These are phyloP conservation scores for Phytophthora fragariaefolia DNA, from an alignment of 352 stramenopile species.

Conservation along the genomic window DNA sequence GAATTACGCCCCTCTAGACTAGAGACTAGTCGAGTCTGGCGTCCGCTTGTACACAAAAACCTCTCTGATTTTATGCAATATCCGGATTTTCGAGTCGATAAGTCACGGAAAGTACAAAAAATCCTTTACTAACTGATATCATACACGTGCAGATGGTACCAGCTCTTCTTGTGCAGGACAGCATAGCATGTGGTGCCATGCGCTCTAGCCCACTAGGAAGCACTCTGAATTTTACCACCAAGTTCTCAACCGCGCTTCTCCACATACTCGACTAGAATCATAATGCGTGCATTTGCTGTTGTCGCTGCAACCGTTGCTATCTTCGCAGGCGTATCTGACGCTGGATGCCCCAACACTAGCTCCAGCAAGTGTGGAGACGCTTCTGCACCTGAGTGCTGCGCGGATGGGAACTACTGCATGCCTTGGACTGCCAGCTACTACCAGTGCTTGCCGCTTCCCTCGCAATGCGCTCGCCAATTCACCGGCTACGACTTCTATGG, in stretches of 20 bases:
- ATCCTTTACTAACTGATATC: slow-evolving; percentile 14
- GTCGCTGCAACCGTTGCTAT: slow-evolving; percentile 6
- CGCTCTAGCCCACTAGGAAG: not conserved
- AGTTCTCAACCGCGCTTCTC: slow-evolving; percentile 4
- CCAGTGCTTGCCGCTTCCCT: slow-evolving; percentile 43
- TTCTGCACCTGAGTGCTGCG: slow-evolving; percentile 41
- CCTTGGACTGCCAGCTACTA: slow-evolving; percentile 45
- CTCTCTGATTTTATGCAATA: slow-evolving; percentile 12
- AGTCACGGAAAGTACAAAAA: not conserved
- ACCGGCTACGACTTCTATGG: slow-evolving; percentile 59
- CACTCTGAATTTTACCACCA: slow-evolving; percentile 14
- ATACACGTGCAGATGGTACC: slow-evolving; percentile 5
- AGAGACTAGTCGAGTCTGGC: slow-evolving; percentile 4
- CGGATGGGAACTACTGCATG: slow-evolving; percentile 48
- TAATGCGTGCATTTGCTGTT: slow-evolving; percentile 15
- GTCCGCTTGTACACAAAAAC: slow-evolving; percentile 9
- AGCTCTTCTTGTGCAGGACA: slow-evolving; percentile 7
- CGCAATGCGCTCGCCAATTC: slow-evolving; percentile 44
- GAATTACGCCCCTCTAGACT: slow-evolving; percentile 1
- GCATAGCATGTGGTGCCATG: not conserved
- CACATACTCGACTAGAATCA: not conserved
- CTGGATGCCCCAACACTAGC: slow-evolving; percentile 21
- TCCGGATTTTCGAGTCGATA: slow-evolving; percentile 7
- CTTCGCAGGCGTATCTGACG: slow-evolving; percentile 13
- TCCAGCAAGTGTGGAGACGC: slow-evolving; percentile 36